Evolutionary conservation across 441 rosid genomes (phyloP).

Genomic region (Geranium incanum): DNA sequence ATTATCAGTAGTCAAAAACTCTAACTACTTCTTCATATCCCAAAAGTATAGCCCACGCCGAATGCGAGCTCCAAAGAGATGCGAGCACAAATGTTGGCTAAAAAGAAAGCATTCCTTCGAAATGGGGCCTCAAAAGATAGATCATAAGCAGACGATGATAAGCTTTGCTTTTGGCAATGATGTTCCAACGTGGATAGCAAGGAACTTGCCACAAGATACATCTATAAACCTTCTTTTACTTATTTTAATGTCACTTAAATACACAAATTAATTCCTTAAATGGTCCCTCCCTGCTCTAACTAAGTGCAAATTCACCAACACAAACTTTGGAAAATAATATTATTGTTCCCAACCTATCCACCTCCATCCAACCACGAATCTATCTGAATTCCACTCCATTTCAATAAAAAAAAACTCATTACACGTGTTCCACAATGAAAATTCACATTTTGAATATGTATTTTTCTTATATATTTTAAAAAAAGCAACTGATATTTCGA

Average conservation of each 20-base stretch:
- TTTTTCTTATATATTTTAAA: too few species aligned
- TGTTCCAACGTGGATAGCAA: conserved; percentile 15
- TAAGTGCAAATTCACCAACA: conserved; percentile 25
- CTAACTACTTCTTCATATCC: too few species aligned
- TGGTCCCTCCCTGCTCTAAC: conserved; percentile 18
- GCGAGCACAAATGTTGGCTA: neutral
- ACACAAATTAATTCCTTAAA: neutral
- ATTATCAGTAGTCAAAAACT: too few species aligned
- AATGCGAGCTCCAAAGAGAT: too few species aligned
- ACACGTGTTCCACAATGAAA: too few species aligned
- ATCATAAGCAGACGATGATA: neutral
- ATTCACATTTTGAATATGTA: too few species aligned
- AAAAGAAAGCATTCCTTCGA: neutral
- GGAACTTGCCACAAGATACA: conserved; percentile 14
- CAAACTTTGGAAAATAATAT: neutral
- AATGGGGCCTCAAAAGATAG: neutral
- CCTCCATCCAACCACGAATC: conserved; percentile 18
- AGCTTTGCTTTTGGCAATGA: conserved; percentile 4
- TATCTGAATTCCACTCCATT: conserved; percentile 7
- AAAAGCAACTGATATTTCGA: too few species aligned
- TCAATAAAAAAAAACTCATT: neutral
- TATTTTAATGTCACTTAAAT: conserved; percentile 4
- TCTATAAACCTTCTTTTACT: conserved; percentile 18
- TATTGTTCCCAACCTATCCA: conserved; percentile 21
- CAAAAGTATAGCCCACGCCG: too few species aligned